Evolutionary conservation across 2,329 filamentous ascomycete species (phyloP).

Genomic region (Colletotrichum abscissum): DNA sequence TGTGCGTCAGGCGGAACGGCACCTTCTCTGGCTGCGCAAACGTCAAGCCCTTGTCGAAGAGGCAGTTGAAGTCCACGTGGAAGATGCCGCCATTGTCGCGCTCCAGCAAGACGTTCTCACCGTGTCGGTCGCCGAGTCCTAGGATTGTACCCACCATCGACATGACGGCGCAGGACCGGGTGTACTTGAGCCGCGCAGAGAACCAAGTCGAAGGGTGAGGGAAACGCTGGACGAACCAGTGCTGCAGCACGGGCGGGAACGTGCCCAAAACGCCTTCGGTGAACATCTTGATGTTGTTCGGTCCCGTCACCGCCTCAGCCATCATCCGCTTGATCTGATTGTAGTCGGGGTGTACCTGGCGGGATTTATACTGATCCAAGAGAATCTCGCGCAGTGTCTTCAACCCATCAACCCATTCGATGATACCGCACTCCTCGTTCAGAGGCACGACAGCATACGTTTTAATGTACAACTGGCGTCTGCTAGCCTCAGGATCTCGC

Average conservation of each 20-base stretch:
- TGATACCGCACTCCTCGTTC: conserved; percentile 97
- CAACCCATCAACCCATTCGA: conserved; percentile 98
- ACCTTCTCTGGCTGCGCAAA: conserved; percentile 96
- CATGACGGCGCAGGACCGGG: conserved; percentile 96
- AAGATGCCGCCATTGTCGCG: conserved; percentile 94
- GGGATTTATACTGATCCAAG: conserved; percentile 79
- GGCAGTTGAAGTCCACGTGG: conserved; percentile 99
- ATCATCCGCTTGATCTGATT: conserved; percentile 69
- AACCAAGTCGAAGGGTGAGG: conserved; percentile 95
- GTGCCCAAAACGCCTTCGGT: conserved; percentile 70
- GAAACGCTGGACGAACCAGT: conserved; percentile 97
- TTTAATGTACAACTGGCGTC: conserved; percentile 92
- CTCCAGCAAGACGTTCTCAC: conserved; percentile 95
- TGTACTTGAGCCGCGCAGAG: conserved; percentile 86
- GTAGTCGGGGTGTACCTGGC: conserved; percentile 78
- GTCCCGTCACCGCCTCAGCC: conserved; percentile 70
- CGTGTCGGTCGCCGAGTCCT: conserved; percentile 92
- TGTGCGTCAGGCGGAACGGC: conserved; percentile 96
- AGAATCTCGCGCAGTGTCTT: conserved; percentile 95
- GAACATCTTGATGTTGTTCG: conserved; percentile 76
- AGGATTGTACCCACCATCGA: conserved; percentile 99
- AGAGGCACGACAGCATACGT: conserved; percentile 97
- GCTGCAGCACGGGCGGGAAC: conserved; percentile 86
- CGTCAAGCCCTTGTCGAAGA: conserved; percentile 97
- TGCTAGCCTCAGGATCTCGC: conserved; percentile 89